phyloP scores from a whole-genome alignment of 805 yeast species.

The Vanderwaltozyma polyspora region DNA sequence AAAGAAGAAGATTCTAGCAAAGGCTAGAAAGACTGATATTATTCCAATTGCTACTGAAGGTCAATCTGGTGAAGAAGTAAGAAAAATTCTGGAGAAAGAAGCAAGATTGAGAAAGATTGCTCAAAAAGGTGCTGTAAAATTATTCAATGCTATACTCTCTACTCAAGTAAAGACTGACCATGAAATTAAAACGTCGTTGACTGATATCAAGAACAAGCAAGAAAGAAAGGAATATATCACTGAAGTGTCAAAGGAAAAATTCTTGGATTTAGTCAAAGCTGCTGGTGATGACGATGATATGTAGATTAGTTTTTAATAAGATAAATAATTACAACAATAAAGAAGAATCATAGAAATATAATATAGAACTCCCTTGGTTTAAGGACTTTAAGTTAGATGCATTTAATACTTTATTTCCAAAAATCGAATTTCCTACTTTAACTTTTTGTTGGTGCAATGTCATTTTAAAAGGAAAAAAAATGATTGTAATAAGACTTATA shows the following conservation, averaged over 20 bases:
- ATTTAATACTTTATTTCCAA: no score
- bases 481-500: no score
- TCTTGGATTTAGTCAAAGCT: constrained; percentile 75
- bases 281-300: constrained; percentile 41
- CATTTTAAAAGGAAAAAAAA: no score
- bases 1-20: constrained; percentile 54
- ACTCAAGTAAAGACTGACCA: constrained; percentile 56
- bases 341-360: no score
- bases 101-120: constrained; percentile 65
- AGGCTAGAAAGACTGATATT: constrained; percentile 55
- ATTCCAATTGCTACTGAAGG: constrained; percentile 52
- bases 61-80: constrained; percentile 28
- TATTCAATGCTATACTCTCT: constrained; percentile 72
- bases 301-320: background rate
- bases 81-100: constrained; percentile 55
- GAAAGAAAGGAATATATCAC: constrained; percentile 46
- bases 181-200: constrained; percentile 39
- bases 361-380: no score
- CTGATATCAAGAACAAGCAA: constrained; percentile 32
- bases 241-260: constrained; percentile 81
- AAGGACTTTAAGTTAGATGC: no score
- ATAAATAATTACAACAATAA: no score
- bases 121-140: constrained; percentile 75
- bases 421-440: no score
- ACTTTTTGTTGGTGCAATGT: no score